Conservation (phyloP, 1,139 yeast genomes). For the Geotrichum cucujoidarum region DNA sequence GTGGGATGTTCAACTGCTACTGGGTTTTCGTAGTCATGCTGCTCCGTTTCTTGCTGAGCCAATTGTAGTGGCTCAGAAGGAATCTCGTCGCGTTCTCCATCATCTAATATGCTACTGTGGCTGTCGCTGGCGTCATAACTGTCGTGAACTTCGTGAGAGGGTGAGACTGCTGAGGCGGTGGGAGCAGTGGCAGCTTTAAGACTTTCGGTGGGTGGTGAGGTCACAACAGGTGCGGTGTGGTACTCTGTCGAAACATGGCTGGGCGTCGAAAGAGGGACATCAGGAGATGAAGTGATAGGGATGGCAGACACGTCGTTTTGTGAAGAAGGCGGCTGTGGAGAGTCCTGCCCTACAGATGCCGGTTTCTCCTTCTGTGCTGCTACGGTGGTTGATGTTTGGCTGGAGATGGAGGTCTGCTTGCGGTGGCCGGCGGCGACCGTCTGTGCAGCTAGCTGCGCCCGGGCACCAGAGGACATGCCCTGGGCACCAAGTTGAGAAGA, state of each 20-base stretch:
- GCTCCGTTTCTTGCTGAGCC: conserved; percentile 11
- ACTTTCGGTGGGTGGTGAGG: not conserved
- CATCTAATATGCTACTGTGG: conserved; percentile 8
- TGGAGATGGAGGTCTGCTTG: not conserved
- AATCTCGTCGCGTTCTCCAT: conserved; percentile 9
- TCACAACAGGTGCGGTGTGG: not conserved
- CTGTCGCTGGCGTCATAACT: conserved; percentile 9
- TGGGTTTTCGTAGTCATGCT: conserved; percentile 15
- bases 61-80: conserved; percentile 1
- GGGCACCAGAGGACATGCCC: conserved; percentile 6
- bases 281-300: not conserved
- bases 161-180: not conserved
- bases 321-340: not conserved
- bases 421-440: not conserved
- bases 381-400: not conserved
- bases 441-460: conserved; percentile 6
- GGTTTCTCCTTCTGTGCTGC: not conserved
- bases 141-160: not conserved
- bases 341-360: not conserved
- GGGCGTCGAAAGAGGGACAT: not conserved
- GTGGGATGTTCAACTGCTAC: not conserved
- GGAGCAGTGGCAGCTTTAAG: not conserved
- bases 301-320: not conserved
- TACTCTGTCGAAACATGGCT: not conserved
- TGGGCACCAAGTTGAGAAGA: not conserved